A percentile compares a stretch with the other conserved stretches of the same genome.
Evolutionary conservation across 495 filamentous ascomycete species (phyloP).

Genomic region (Penicillium chermesinum): DNA sequence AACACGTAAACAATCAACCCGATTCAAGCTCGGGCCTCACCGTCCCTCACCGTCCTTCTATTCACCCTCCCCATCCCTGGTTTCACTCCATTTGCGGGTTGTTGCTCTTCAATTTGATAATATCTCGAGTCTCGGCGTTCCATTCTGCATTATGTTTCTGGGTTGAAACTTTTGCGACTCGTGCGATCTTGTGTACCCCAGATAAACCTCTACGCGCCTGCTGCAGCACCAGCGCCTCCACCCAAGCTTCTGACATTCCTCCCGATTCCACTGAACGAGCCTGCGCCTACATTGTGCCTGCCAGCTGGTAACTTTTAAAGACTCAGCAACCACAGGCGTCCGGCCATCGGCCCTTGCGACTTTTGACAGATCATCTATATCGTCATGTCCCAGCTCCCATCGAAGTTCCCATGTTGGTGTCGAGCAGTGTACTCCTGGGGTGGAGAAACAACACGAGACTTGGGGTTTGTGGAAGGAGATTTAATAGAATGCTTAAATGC

Average conservation of each 20-base stretch:
- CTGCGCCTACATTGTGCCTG: no score
- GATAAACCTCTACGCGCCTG: background rate
- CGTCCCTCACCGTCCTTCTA: constrained; percentile 18
- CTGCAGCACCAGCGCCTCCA: background rate
- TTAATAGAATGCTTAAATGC: constrained; percentile 97
- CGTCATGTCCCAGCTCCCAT: constrained; percentile 67
- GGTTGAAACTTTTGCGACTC: background rate
- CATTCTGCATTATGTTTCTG: background rate
- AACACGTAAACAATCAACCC: constrained; percentile 39
- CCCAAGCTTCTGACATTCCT: background rate
- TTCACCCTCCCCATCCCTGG: constrained; percentile 2
- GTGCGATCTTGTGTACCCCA: background rate
- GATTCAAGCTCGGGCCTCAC: constrained; percentile 39
- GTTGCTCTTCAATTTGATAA: background rate
- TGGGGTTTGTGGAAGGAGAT: constrained; percentile 96
- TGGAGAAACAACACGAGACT: constrained; percentile 90
- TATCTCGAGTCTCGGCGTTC: background rate
- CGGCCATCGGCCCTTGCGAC: background rate
- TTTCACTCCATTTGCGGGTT: background rate
- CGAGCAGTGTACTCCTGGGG: constrained; percentile 95
- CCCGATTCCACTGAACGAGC: background rate
- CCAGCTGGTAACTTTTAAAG: background rate
- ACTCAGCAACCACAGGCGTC: background rate
- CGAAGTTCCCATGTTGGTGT: constrained; percentile 92
- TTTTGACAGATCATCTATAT: background rate